These are phyloP conservation scores for Cyclanthera cordifolia DNA, from an alignment of 306 rosid genomes.

Conservation along the genomic window DNA sequence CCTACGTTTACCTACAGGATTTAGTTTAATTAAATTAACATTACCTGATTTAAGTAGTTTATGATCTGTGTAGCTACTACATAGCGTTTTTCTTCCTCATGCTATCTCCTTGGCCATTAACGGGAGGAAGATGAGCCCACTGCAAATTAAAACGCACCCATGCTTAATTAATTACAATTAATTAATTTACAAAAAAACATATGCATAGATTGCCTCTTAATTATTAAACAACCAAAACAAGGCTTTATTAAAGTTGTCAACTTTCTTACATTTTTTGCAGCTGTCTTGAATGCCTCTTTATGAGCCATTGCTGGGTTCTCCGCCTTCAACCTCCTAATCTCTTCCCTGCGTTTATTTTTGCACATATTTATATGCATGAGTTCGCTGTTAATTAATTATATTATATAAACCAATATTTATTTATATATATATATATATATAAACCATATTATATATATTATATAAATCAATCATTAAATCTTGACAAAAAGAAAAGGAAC, in stretches of 20 bases:
- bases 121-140: constrained; percentile 88
- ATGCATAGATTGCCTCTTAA: neutral
- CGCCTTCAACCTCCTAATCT: constrained; percentile 82
- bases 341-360: constrained; percentile 37
- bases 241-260: too few species aligned
- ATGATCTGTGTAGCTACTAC: neutral
- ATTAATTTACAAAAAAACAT: too few species aligned
- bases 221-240: neutral
- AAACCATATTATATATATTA: too few species aligned
- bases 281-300: constrained; percentile 86
- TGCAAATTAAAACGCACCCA: constrained; percentile 14
- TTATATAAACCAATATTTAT: neutral
- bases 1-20: neutral
- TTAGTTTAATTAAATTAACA: neutral
- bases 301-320: constrained; percentile 79
- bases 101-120: constrained; percentile 41
- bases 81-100: neutral
- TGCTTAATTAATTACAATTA: neutral
- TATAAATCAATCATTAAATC: too few species aligned
- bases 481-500: too few species aligned
- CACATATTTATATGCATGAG: too few species aligned
- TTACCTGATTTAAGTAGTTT: constrained; percentile 5
- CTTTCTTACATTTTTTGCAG: constrained; percentile 66
- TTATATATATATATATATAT: too few species aligned
- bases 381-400: too few species aligned